These are phyloP conservation scores for Elongisporangium prolatum DNA, from an alignment of 352 stramenopile species.

Conservation along the genomic window DNA sequence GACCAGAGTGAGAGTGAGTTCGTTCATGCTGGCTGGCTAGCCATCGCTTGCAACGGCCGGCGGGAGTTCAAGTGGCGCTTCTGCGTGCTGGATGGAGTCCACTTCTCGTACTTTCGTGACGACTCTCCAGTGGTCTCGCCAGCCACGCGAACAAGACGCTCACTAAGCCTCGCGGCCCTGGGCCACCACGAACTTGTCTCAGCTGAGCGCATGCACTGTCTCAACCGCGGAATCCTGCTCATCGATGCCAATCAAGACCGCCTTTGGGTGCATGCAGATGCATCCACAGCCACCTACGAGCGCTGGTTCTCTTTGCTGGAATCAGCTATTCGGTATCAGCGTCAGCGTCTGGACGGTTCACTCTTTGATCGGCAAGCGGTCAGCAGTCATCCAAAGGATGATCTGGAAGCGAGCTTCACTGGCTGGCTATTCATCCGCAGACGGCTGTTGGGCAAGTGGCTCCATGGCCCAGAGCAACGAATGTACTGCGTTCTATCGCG, in stretches of 20 bases:
- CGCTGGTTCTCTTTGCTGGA: constrained; percentile 27
- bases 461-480: constrained; percentile 10
- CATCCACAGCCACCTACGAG: constrained; percentile 27
- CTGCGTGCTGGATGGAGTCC: constrained; percentile 34
- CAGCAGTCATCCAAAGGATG: constrained; percentile 1
- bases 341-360: constrained; percentile 10
- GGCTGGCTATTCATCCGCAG: constrained; percentile 26
- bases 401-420: constrained; percentile 11
- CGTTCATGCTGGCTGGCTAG: constrained; percentile 33
- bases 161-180: constrained; percentile 3
- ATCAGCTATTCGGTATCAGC: constrained; percentile 11
- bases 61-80: constrained; percentile 33
- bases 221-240: constrained; percentile 39
- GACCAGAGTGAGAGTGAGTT: constrained; percentile 1
- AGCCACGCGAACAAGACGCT: neutral
- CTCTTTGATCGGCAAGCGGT: constrained; percentile 12
- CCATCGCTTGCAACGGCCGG: constrained; percentile 21
- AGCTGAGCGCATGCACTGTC: constrained; percentile 34
- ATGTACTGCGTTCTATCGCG: constrained; percentile 35
- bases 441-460: constrained; percentile 12
- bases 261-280: constrained; percentile 32
- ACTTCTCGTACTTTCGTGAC: constrained; percentile 22
- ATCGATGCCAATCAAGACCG: constrained; percentile 17
- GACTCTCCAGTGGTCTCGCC: neutral
- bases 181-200: constrained; percentile 11